Evolutionary conservation across 2,329 filamentous ascomycete genomes (phyloP).

Genomic region (Colletotrichum shisoi): DNA sequence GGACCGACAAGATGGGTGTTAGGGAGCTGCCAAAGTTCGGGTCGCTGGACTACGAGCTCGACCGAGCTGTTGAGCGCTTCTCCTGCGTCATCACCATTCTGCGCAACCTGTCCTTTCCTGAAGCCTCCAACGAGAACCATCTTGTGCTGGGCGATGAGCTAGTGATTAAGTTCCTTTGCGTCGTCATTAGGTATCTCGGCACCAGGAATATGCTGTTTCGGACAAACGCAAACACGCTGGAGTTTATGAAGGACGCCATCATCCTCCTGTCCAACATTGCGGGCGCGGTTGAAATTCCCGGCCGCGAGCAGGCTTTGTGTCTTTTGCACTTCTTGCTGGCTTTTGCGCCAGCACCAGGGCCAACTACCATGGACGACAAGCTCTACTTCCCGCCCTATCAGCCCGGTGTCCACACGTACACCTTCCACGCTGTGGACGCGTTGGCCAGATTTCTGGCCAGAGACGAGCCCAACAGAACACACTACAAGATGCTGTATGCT

Average conservation of each 20-base stretch:
- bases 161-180: slow-evolving; percentile 84
- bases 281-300: slow-evolving; percentile 79
- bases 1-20: slow-evolving; percentile 74
- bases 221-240: slow-evolving; percentile 82
- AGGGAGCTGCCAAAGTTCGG: slow-evolving; percentile 78
- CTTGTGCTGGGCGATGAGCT: slow-evolving; percentile 74
- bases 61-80: slow-evolving; percentile 84
- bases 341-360: slow-evolving; percentile 82
- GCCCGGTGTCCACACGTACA: slow-evolving; percentile 82
- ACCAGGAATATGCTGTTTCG: slow-evolving; percentile 87
- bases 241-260: slow-evolving; percentile 96
- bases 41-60: slow-evolving; percentile 78
- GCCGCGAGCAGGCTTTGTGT: slow-evolving; percentile 85
- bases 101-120: slow-evolving; percentile 87
- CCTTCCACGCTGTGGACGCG: slow-evolving; percentile 87
- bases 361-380: slow-evolving; percentile 60
- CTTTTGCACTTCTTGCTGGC: slow-evolving; percentile 88
- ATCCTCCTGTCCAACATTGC: slow-evolving; percentile 90
- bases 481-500: slow-evolving; percentile 83
- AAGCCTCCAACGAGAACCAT: slow-evolving; percentile 67
- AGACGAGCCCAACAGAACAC: slow-evolving; percentile 89
- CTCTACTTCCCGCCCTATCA: slow-evolving; percentile 84
- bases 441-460: slow-evolving; percentile 90
- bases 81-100: slow-evolving; percentile 92
- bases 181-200: slow-evolving; percentile 84